Evolutionary conservation across 1,284 basidiomycete genomes (phyloP).

Genomic region (Pseudozyma sp.): DNA sequence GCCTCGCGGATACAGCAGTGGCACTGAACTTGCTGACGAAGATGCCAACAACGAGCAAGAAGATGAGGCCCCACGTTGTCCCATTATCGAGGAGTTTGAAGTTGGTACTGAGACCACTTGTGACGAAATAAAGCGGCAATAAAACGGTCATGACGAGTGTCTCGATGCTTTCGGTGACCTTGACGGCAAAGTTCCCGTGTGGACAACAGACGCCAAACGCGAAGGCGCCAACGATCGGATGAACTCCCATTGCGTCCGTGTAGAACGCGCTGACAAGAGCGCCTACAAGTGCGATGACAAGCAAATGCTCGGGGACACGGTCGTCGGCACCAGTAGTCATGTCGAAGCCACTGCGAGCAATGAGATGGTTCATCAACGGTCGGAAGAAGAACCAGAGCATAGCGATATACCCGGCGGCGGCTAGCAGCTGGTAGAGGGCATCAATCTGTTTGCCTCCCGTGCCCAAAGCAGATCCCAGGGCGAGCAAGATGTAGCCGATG

Average conservation of each 20-base stretch:
- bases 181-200: slow-evolving; percentile 52
- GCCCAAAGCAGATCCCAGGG: slow-evolving; percentile 43
- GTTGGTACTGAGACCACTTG: slow-evolving; percentile 48
- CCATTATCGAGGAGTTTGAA: slow-evolving; percentile 51
- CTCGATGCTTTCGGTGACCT: slow-evolving; percentile 54
- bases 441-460: slow-evolving; percentile 48
- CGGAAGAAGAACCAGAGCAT: slow-evolving; percentile 50
- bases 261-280: slow-evolving; percentile 50
- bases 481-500: slow-evolving; percentile 56
- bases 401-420: slow-evolving; percentile 41
- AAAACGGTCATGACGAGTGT: slow-evolving; percentile 46
- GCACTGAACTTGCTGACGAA: slow-evolving; percentile 53
- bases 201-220: slow-evolving; percentile 51
- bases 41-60: slow-evolving; percentile 48
- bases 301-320: slow-evolving; percentile 41
- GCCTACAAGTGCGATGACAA: slow-evolving; percentile 44
- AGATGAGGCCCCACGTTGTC: slow-evolving; percentile 50
- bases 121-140: slow-evolving; percentile 56
- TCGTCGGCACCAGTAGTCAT: slow-evolving; percentile 36
- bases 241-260: slow-evolving; percentile 50
- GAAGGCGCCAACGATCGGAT: slow-evolving; percentile 56
- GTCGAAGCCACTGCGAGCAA: slow-evolving; percentile 40
- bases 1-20: slow-evolving; percentile 38
- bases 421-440: slow-evolving; percentile 54
- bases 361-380: slow-evolving; percentile 40